phyloP scores from a whole-genome alignment of 371 early-diverging fungal species.

The Parasitella parasitica region DNA sequence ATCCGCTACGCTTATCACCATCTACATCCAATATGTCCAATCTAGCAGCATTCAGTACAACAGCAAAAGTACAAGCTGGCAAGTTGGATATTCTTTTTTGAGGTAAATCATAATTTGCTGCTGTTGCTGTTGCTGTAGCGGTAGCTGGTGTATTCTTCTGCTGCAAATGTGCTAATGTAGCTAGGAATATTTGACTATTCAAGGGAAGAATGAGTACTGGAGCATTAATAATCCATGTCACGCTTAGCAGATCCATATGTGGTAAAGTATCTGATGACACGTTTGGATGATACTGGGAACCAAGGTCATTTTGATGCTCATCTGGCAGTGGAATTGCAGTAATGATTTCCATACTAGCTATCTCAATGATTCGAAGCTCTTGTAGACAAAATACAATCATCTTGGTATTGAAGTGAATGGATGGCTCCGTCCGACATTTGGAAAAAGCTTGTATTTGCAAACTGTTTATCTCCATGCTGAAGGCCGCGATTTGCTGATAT shows the following conservation, averaged over 20 bases:
- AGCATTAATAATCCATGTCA: constrained; percentile 4
- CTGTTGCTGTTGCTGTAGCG: neutral
- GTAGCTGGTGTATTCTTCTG: neutral
- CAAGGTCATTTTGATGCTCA: neutral
- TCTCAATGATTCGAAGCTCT: neutral
- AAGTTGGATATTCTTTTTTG: neutral
- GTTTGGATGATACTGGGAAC: neutral
- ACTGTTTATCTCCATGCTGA: neutral
- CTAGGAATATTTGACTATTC: neutral
- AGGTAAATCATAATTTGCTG: neutral
- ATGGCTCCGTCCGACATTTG: neutral
- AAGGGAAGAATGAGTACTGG: neutral
- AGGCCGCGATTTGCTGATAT: neutral
- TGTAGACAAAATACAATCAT: neutral
- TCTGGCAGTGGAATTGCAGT: neutral
- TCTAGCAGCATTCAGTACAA: constrained; percentile 1
- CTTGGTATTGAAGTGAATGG: neutral
- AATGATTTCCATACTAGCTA: neutral
- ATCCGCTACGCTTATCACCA: neutral
- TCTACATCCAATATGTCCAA: neutral
- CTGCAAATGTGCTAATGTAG: neutral
- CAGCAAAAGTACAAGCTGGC: neutral
- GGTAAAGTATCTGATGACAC: neutral
- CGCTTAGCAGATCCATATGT: neutral
- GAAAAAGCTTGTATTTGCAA: neutral